Conservation (phyloP, 495 filamentous ascomycete genomes). For the Penicillium simplicissimum region DNA sequence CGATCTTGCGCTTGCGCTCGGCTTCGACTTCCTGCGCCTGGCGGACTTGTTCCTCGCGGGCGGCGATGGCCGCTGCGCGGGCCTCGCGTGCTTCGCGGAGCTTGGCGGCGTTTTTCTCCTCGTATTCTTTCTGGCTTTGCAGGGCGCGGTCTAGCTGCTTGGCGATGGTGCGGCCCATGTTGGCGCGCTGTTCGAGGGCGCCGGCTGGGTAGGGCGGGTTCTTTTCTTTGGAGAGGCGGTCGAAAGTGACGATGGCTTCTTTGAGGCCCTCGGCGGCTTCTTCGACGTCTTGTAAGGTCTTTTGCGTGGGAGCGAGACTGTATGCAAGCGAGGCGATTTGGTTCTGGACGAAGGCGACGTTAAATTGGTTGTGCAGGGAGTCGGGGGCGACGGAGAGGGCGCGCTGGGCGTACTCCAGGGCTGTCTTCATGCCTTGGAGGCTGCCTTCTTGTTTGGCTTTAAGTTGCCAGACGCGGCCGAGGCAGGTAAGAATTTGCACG, state of each 20-base stretch:
- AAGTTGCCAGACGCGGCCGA: conserved; percentile 91
- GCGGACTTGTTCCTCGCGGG: conserved; percentile 69
- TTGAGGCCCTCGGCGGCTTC: conserved; percentile 83
- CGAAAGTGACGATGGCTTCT: conserved; percentile 78
- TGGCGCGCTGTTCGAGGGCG: conserved; percentile 90
- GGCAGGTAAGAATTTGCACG: conserved; percentile 79
- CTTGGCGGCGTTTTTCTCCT: conserved; percentile 86
- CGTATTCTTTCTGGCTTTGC: conserved; percentile 84
- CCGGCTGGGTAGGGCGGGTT: conserved; percentile 87
- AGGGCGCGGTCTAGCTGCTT: conserved; percentile 84
- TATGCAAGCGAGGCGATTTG: conserved; percentile 84
- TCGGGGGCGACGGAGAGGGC: conserved; percentile 77
- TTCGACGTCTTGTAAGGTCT: conserved; percentile 75
- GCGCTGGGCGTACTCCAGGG: conserved; percentile 85
- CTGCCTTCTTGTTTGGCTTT: conserved; percentile 80
- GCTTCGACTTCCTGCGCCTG: conserved; percentile 64
- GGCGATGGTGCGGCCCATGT: conserved; percentile 94
- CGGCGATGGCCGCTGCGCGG: conserved; percentile 73
- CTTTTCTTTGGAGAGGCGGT: conserved; percentile 75
- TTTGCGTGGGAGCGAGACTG: conserved; percentile 68
- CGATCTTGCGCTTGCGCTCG: conserved; percentile 73
- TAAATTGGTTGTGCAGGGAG: conserved; percentile 91
- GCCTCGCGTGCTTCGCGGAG: conserved; percentile 71
- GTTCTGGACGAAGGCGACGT: conserved; percentile 95
- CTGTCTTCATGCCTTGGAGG: conserved; percentile 76